A percentile compares a stretch with the other conserved stretches of the same genome.
Evolutionary conservation across 2,329 filamentous ascomycete species (phyloP).

Genomic region (Hypocrella siamensis): DNA sequence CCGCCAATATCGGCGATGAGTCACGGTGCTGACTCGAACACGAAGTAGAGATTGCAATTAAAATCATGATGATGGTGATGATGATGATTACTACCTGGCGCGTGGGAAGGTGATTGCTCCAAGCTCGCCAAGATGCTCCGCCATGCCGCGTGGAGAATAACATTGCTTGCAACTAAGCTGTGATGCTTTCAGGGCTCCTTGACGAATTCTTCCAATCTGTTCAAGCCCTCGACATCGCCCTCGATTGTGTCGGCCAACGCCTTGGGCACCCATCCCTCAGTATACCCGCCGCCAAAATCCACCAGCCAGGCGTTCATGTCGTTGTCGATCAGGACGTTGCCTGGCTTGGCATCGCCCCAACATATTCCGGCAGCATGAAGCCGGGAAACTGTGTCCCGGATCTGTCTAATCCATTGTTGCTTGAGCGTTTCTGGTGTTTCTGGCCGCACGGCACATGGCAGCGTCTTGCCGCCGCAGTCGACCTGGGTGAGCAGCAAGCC

Average conservation of each 20-base stretch:
- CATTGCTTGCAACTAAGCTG: too few species aligned
- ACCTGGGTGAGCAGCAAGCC: conserved; percentile 8
- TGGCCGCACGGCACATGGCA: conserved; percentile 3
- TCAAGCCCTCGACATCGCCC: conserved; percentile 4
- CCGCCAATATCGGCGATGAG: too few species aligned
- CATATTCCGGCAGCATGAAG: conserved; percentile 9
- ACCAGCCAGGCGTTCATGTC: conserved; percentile 14
- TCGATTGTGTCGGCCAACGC: conserved; percentile 10
- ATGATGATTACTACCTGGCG: too few species aligned
- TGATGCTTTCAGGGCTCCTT: too few species aligned
- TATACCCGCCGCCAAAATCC: conserved; percentile 16
- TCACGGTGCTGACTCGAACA: too few species aligned
- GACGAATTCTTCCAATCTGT: too few species aligned
- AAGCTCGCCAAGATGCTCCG: too few species aligned
- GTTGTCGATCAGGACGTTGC: conserved; percentile 14
- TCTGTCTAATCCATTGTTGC: conserved; percentile 7
- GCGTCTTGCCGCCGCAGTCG: conserved; percentile 3
- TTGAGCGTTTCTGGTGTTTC: neutral
- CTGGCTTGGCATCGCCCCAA: conserved; percentile 15
- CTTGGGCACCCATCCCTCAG: conserved; percentile 13
- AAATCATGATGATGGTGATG: too few species aligned
- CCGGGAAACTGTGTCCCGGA: conserved; percentile 5
- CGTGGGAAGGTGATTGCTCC: too few species aligned
- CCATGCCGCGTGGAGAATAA: too few species aligned
- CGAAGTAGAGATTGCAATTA: too few species aligned